Evolutionary conservation across 1,284 basidiomycete genomes (phyloP), one percentile per base, ranked within the genome.

Genomic region (Boletus semigastroideus): DNA sequence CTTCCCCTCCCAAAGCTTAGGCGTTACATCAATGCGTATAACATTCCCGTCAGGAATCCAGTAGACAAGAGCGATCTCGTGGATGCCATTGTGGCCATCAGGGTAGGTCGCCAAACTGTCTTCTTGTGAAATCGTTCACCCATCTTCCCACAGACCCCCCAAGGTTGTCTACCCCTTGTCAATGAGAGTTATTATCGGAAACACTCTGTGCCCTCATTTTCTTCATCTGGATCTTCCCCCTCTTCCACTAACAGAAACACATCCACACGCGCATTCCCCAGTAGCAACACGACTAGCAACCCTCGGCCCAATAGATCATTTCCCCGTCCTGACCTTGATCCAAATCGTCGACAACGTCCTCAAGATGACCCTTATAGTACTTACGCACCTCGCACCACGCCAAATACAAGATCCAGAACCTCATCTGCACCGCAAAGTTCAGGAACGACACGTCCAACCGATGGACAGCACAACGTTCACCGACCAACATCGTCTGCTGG

Each of bases 41-140:
- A 82, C 49, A 86, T 91, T 56, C 71, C 73, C 42, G 74, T 79
- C n/a, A 76, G 75, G 46, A 76, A 78, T 44, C 79, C 82, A 2
- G 73, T 90, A 12, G 87, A 91, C 67, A 90, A 90, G 68, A 83
- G 86, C 45, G 88, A 90, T 59, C 70, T 90, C 30, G 79, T 91
- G 19, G 80, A 87, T 47, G 78, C 74, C 30, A 77, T 87, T 40
- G 51, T 88, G 1, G 68, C 70, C 14, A 78, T 78, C 25, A 78
- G 84, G 64, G 87, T 87, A 60, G 14, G 49, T 55, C 27, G 6
- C 12, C 49, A 10, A 25, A 37, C 22, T 17, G 31, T 6, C 19
- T 12, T 10, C 37, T 53, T 42, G 19, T 30, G 12, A 28, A n/a
- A 19, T 30, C 33, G 33, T 55, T 46, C 36, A 54, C 28, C 39